Conservation (phyloP, 805 yeast species). For the Candida sphagnicola region DNA sequence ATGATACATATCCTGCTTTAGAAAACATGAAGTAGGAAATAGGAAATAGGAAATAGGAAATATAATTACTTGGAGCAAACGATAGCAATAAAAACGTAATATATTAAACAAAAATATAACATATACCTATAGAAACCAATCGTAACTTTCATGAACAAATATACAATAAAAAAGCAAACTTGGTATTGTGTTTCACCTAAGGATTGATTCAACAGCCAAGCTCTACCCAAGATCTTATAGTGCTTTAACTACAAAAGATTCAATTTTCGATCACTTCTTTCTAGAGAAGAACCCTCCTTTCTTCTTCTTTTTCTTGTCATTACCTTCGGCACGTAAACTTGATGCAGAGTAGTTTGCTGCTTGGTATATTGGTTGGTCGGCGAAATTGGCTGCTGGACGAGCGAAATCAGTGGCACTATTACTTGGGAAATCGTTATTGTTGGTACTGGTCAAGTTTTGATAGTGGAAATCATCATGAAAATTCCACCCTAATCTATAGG, state of each 20-base stretch:
- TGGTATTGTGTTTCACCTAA: no score
- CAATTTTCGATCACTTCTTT: constrained; percentile 38
- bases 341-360: constrained; percentile 60
- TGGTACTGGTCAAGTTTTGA: constrained; percentile 33
- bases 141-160: neutral
- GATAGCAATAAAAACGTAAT: no score
- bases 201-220: no score
- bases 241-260: no score
- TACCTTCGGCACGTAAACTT: constrained; percentile 32
- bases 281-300: constrained; percentile 80
- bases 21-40: no score
- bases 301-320: constrained; percentile 46
- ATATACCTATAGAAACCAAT: neutral
- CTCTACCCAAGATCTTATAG: no score
- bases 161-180: neutral
- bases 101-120: neutral
- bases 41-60: no score
- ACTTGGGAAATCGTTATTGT: constrained; percentile 23
- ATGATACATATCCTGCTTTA: no score
- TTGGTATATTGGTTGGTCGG: constrained; percentile 43
- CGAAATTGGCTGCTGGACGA: constrained; percentile 40
- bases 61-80: no score
- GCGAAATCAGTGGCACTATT: constrained; percentile 26
- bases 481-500: constrained; percentile 77
- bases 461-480: constrained; percentile 76